Evolutionary conservation across 169 alveolate genomes (phyloP).

Genomic region (Theileria sp.): DNA sequence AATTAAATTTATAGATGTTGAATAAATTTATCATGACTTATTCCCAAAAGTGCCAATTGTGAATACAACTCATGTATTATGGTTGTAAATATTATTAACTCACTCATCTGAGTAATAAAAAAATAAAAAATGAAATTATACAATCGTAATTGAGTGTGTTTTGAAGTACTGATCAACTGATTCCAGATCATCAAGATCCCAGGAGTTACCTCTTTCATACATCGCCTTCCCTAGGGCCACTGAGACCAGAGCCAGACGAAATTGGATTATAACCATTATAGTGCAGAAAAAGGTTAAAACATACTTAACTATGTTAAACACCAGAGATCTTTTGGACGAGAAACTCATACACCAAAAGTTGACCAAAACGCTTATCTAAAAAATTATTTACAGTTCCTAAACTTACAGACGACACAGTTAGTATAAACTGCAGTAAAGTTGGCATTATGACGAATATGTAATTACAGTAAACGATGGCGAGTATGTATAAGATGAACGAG

Average conservation of each 20-base stretch:
- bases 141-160: neutral
- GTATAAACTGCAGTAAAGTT: neutral
- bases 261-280: neutral
- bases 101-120: neutral
- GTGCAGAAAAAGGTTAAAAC: neutral
- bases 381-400: neutral
- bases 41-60: neutral
- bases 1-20: neutral
- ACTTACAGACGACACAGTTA: slow-evolving; percentile 40
- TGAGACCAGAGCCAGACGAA: neutral
- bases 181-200: slow-evolving; percentile 28
- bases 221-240: slow-evolving; percentile 18
- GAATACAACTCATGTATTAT: neutral
- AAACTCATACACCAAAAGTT: neutral
- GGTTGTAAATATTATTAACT: too few species aligned
- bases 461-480: slow-evolving; percentile 34
- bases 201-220: slow-evolving; percentile 22
- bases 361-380: neutral
- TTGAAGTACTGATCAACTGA: neutral
- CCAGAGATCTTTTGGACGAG: neutral
- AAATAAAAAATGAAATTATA: too few species aligned
- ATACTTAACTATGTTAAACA: slow-evolving; percentile 2
- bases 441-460: slow-evolving; percentile 1
- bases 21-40: neutral
- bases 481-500: slow-evolving; percentile 33